Evolutionary conservation across 2,329 filamentous ascomycete species (phyloP), one percentile per base, ranked within the genome.

Genomic region (Apiospora phragmitis): DNA sequence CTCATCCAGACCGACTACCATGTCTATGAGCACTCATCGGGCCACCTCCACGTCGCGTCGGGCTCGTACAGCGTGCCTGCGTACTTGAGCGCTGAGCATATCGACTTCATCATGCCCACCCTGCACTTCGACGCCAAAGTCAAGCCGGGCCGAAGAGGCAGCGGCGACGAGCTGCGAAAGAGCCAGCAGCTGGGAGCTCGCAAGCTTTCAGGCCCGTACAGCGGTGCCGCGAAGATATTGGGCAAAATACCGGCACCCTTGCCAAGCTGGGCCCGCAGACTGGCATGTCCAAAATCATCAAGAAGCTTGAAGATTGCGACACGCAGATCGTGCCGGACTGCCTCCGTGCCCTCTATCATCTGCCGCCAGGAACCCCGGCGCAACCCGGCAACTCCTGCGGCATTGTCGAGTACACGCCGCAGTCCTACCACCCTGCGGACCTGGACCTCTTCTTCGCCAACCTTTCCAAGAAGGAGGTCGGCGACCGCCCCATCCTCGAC

Each of bases 21-120:
- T 24, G 41, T 41, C 29, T 71, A 70, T 32, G 70, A 71, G 26
- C 66, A 66, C 26, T n/a, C 55, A 4, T 73, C 79, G 72, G 69
- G 69, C 21, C 51, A 35, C 7, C n/a, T 70, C n/a, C 26, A 51
- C 21, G 42, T 70, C 38, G 69, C 65, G 6, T 67, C 38, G 7
- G 65, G 41, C 41, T 18, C 35, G 65, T 70, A 70, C 49, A 62
- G 41, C 24, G 35, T 70, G 26, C 69, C 69, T 18, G 29, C 38
- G 4, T 59, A 70, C 38, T 68, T 83, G 4, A 43, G 67, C 32
- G 43, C 43, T 62, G 71, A 79, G 35, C 84, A 86, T 69, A 79
- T 87, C 71, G 85, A 87, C 77, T 86, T 85, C 73, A 81, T 87
- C 45, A 86, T 82, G 11, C 85, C 85, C 1, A 85, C 84, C 21